Percentiles rank a stretch among this genome's conserved stretches.
Evolutionary conservation across 225 moss, liverwort and hornwort species (phyloP).

Genomic region (Physcomitrium patens): DNA sequence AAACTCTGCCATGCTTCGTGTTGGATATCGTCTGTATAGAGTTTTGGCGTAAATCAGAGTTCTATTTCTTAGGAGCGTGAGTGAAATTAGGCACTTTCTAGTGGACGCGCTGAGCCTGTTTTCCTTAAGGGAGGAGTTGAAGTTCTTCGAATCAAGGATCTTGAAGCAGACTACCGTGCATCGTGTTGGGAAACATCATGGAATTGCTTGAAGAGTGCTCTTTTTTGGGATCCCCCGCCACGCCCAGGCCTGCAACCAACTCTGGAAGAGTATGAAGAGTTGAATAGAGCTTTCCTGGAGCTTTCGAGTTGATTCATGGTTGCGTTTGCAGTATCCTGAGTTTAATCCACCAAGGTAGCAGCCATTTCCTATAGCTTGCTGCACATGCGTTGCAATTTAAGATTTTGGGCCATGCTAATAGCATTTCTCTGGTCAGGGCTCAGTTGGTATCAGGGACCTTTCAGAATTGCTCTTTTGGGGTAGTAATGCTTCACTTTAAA

Average conservation of each 20-base stretch:
- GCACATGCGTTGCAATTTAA: background rate
- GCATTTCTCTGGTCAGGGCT: background rate
- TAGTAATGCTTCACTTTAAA: background rate
- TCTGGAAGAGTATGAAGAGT: background rate
- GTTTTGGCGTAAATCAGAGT: slow-evolving; percentile 16
- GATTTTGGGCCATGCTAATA: background rate
- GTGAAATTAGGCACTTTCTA: slow-evolving; percentile 11
- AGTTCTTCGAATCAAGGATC: background rate
- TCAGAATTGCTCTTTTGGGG: background rate
- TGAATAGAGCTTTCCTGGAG: background rate
- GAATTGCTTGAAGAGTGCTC: slow-evolving; percentile 23
- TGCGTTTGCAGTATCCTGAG: background rate
- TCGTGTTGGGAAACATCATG: slow-evolving; percentile 24
- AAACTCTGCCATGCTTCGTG: background rate
- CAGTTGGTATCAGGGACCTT: background rate
- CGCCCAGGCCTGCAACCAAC: background rate
- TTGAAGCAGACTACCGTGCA: background rate
- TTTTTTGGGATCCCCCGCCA: slow-evolving; percentile 5
- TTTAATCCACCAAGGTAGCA: slow-evolving; percentile 24
- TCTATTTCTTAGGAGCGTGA: background rate
- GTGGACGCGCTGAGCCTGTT: background rate
- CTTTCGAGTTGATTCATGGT: background rate
- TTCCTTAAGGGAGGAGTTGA: background rate
- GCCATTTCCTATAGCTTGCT: background rate
- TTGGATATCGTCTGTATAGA: background rate